Evolutionary conservation across 495 filamentous ascomycete species (phyloP).

Genomic region (Neurospora sp.): DNA sequence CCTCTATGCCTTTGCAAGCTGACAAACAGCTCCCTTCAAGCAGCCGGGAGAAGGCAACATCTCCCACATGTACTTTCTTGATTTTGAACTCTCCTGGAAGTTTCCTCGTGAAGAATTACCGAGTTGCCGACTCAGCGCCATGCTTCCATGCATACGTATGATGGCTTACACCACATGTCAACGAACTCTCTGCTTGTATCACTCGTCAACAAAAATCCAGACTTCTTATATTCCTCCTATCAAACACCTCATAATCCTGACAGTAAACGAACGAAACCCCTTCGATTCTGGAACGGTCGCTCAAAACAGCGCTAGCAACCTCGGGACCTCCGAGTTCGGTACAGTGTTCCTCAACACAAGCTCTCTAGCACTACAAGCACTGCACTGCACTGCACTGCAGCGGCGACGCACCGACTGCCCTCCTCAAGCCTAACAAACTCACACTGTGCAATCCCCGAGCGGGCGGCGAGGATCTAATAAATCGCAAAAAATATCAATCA

Average conservation of each 20-base stretch:
- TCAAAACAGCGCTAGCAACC: background rate
- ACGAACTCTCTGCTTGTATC: too few relatives aligned
- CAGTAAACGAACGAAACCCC: background rate
- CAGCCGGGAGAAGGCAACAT: background rate
- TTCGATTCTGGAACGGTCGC: background rate
- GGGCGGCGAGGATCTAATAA: constrained; percentile 13
- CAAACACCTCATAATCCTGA: background rate
- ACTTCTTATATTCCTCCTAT: background rate
- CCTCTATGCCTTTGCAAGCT: background rate
- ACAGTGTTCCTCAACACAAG: background rate
- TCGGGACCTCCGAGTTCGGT: background rate
- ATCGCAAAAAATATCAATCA: constrained; percentile 24
- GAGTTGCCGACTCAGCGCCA: background rate
- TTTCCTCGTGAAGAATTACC: background rate
- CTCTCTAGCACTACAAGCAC: background rate
- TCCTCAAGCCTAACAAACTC: background rate
- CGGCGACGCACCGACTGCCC: background rate
- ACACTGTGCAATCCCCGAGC: constrained; percentile 1
- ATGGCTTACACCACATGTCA: background rate
- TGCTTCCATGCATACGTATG: background rate
- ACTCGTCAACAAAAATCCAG: too few relatives aligned
- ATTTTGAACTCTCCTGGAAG: background rate
- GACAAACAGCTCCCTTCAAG: background rate
- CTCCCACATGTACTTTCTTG: background rate
- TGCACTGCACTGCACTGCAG: background rate